Percentiles rank a stretch among this genome's conserved stretches.
phyloP scores from a whole-genome alignment of 176 grass and related monocot species.

The Chrysopogon serrulatus region DNA sequence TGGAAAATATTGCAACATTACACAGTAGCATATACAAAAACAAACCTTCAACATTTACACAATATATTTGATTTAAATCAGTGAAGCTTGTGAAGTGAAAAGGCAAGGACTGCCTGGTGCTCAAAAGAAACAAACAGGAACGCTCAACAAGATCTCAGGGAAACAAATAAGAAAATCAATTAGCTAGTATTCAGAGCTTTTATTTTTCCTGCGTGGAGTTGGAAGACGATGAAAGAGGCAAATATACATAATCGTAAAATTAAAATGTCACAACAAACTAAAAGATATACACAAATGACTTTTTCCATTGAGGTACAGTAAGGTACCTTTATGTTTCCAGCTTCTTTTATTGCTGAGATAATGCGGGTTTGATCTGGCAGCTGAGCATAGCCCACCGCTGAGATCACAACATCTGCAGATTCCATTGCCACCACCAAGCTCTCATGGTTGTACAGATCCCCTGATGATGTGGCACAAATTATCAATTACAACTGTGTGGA shows the following conservation, averaged over 20 bases:
- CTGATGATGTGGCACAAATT: constrained; percentile 16
- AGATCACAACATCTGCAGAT: constrained; percentile 60
- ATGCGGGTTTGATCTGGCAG: constrained; percentile 58
- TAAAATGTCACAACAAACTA: not conserved
- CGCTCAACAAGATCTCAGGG: not conserved
- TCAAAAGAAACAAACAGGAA: not conserved
- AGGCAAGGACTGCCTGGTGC: not conserved
- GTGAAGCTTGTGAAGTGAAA: not conserved
- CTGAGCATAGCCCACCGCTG: constrained; percentile 45
- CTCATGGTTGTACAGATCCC: constrained; percentile 63
- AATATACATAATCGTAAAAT: not conserved
- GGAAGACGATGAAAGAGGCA: not conserved
- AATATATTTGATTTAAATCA: not conserved
- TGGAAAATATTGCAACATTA: not conserved
- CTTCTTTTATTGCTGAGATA: constrained; percentile 63
- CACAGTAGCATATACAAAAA: not conserved
- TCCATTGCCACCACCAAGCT: constrained; percentile 50
- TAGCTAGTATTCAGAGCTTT: not conserved
- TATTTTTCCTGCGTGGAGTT: not conserved
- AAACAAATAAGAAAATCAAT: not conserved
- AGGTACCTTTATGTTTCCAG: constrained; percentile 54
- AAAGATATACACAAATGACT: not conserved
- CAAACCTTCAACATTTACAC: not conserved
- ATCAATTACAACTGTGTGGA: not conserved
- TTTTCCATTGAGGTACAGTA: not conserved